Conservation (phyloP, 2,329 filamentous ascomycete species). For the Nigrospora sphaerica region DNA sequence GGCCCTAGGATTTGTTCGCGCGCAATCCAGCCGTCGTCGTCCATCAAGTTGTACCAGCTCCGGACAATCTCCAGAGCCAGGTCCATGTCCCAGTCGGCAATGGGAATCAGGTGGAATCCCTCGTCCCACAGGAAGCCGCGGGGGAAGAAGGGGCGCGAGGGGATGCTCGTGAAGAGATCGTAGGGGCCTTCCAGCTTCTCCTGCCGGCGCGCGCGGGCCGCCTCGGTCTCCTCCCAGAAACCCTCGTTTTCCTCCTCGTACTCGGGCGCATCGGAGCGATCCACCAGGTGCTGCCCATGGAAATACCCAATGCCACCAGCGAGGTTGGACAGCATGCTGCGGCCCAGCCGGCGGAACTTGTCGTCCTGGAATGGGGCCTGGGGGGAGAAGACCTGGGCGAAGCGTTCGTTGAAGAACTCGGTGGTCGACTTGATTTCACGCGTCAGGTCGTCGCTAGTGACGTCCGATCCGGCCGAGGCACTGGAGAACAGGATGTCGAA, state of each 20-base stretch:
- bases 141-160: constrained; percentile 92
- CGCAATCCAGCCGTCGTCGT: constrained; percentile 95
- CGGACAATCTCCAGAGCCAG: constrained; percentile 80
- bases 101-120: constrained; percentile 86
- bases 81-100: constrained; percentile 91
- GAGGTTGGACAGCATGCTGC: constrained; percentile 89
- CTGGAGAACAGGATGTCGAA: constrained; percentile 92
- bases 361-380: constrained; percentile 67
- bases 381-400: constrained; percentile 64
- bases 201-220: constrained; percentile 62
- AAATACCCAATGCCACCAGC: constrained; percentile 95
- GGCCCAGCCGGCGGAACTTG: constrained; percentile 72
- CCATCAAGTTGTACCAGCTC: constrained; percentile 95
- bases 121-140: constrained; percentile 97
- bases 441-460: constrained; percentile 58
- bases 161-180: constrained; percentile 85
- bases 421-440: constrained; percentile 60
- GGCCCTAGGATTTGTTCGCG: constrained; percentile 89
- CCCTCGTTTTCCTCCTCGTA: constrained; percentile 94
- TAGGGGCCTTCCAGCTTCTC: constrained; percentile 73
- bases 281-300: constrained; percentile 78
- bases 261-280: constrained; percentile 83
- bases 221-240: constrained; percentile 88
- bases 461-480: constrained; percentile 51
- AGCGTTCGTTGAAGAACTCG: constrained; percentile 66